Conservation (phyloP, 768 basidiomycete species). For the Mycena vitilis region DNA sequence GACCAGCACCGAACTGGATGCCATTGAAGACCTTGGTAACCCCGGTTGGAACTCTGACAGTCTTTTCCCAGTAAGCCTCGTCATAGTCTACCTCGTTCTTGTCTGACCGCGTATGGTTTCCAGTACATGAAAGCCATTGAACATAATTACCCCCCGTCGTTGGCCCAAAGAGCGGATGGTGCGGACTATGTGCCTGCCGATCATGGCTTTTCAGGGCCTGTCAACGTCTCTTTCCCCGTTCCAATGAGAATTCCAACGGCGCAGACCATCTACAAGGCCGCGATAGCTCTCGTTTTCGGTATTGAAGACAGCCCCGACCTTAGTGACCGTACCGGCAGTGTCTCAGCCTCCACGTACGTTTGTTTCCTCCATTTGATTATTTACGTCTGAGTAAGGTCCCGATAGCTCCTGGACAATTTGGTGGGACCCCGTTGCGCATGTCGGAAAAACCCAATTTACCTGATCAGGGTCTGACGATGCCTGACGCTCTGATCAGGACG, state of each 20-base stretch:
- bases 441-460: too few species aligned
- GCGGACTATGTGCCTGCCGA: slow-evolving; percentile 8
- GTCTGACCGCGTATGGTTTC: not conserved
- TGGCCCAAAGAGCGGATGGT: slow-evolving; percentile 24
- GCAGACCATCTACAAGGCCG: slow-evolving; percentile 31
- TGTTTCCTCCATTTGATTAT: not conserved
- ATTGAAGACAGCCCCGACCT: slow-evolving; percentile 24
- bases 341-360: slow-evolving; percentile 28
- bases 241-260: slow-evolving; percentile 32
- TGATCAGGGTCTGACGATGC: too few species aligned
- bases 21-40: slow-evolving; percentile 28
- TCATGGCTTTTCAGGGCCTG: slow-evolving; percentile 27
- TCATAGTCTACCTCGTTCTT: not conserved
- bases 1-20: slow-evolving; percentile 23
- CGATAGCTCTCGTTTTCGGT: slow-evolving; percentile 26
- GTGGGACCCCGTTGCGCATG: slow-evolving; percentile 32
- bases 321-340: slow-evolving; percentile 16
- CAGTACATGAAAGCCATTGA: slow-evolving; percentile 33
- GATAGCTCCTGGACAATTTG: slow-evolving; percentile 33
- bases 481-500: too few species aligned
- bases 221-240: slow-evolving; percentile 31
- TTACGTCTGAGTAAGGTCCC: too few species aligned
- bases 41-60: slow-evolving; percentile 30
- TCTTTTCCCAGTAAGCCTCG: slow-evolving; percentile 17
- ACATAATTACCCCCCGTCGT: slow-evolving; percentile 28